phyloP scores from a whole-genome alignment of 345 rosid genomes.

The Orychophragmus violaceus region DNA sequence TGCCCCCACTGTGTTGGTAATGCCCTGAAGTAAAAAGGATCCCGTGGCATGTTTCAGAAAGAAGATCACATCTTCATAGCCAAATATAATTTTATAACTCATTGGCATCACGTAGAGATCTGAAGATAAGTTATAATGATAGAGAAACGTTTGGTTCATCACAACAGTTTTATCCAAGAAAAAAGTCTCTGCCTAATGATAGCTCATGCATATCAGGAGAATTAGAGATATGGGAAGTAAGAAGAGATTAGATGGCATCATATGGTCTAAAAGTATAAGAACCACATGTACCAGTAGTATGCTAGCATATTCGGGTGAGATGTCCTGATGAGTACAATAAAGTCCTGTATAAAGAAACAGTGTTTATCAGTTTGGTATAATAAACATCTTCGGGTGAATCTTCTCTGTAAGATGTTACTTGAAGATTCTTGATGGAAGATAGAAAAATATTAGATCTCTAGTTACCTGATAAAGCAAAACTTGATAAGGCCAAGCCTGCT shows the following conservation, averaged over 20 bases:
- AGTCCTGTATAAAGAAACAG: constrained; percentile 21
- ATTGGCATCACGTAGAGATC: neutral
- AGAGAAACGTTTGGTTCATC: neutral
- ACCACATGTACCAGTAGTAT: constrained; percentile 57
- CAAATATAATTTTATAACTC: neutral
- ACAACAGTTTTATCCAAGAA: neutral
- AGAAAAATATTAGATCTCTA: neutral
- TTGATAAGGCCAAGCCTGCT: constrained; percentile 79
- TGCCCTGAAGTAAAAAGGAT: constrained; percentile 43
- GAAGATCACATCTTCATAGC: neutral
- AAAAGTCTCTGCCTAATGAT: neutral
- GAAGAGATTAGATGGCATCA: neutral
- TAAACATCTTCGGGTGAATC: neutral
- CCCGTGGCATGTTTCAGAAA: neutral
- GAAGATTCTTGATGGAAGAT: neutral
- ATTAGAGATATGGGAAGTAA: neutral
- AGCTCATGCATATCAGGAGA: neutral
- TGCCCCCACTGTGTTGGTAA: constrained; percentile 89
- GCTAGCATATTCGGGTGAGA: constrained; percentile 91
- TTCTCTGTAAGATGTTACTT: neutral
- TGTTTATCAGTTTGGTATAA: neutral
- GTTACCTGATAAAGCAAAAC: constrained; percentile 89
- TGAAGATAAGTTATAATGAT: neutral
- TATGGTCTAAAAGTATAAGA: neutral
- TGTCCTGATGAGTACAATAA: constrained; percentile 96